phyloP scores from a whole-genome alignment of 73 alveolate species.

The Paramecium sonneborni region DNA sequence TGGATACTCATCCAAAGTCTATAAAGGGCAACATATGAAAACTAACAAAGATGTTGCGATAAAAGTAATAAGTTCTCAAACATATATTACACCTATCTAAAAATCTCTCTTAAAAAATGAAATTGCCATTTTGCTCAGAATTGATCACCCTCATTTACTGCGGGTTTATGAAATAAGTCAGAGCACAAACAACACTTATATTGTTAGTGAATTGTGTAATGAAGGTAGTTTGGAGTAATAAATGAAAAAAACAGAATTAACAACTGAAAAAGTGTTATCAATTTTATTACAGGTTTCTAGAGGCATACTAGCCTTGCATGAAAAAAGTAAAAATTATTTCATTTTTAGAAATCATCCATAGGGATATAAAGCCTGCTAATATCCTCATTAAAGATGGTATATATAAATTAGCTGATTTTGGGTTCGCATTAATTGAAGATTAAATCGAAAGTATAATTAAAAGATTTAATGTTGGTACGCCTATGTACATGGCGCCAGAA shows the following conservation, averaged over 20 bases:
- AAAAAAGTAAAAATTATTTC: not conserved
- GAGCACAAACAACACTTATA: not conserved
- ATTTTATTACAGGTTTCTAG: not conserved
- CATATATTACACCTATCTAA: not conserved
- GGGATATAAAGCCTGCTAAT: conserved; percentile 64
- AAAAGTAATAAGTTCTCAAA: conserved; percentile 26
- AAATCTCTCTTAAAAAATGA: not conserved
- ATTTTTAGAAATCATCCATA: conserved; percentile 53
- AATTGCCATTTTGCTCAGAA: not conserved
- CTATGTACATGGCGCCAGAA: conserved; percentile 69
- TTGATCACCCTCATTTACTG: conserved; percentile 17
- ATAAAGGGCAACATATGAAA: not conserved
- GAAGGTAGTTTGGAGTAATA: not conserved
- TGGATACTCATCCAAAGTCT: conserved; percentile 36
- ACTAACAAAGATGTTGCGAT: not conserved
- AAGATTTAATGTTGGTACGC: conserved; percentile 67
- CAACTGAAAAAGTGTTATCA: not conserved
- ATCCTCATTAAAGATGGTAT: conserved; percentile 49
- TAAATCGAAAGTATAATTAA: conserved; percentile 39
- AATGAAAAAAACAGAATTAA: not conserved
- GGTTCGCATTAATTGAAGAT: conserved; percentile 56
- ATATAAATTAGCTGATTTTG: conserved; percentile 65
- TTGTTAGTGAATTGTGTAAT: conserved; percentile 11
- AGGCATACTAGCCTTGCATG: not conserved
- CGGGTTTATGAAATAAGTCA: not conserved